Base-by-base conservation (phyloP, 108 stramenopile genomes). In the Parietichytrium sp. region DNA sequence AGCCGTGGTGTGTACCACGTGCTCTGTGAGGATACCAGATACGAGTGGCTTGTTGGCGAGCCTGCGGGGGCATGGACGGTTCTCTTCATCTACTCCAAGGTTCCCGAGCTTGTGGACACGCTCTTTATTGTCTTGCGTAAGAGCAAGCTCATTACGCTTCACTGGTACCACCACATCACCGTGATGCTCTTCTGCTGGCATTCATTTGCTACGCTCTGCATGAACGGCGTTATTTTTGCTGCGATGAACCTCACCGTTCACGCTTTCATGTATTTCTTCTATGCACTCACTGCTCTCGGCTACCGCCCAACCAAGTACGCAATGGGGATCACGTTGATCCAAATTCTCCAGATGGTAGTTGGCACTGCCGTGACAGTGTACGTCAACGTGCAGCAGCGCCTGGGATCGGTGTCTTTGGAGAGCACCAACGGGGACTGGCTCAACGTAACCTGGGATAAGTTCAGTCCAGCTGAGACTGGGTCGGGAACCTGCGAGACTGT, bases 191-290 rank as follows among this genome's bases (percentile, higher is more conserved):
- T 93, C 89, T 96, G 95, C 93, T 98, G 96, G 96, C 93, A 95
- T 86, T 90, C 93, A 48, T 98, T 95, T 84, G 95, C 92, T 25
- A 92, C 91, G 78, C 88, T 85, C 49, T 84, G 91, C 25, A 90
- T 94, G 77, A 80, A 86, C 18, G 97, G 96, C 23, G 87, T 98
- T 31, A 93, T 95, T 88, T 98, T 98, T 85, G 92, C 93, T 15
- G 95, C 94, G 18, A 97, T 99, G 96, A 99, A 99, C 87, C 98
- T 96, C 89, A 83, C 91, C 27, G 98, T 98, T 15, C 98, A 99
- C 79, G 94, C 96, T 26, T 83, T 95, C 55, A 99, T 99, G 98
- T 99, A 99, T 89, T 87, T 90, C 27, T 99, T 98, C 86, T 99
- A 97, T 90, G 95, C 92, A 81, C 89, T 97, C 49, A 94, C 93